Percentiles rank a stretch among this genome's conserved stretches.
These are phyloP conservation scores for Amoebophrya sp. DNA, from an alignment of 169 alveolate genomes.

Conservation along the genomic window DNA sequence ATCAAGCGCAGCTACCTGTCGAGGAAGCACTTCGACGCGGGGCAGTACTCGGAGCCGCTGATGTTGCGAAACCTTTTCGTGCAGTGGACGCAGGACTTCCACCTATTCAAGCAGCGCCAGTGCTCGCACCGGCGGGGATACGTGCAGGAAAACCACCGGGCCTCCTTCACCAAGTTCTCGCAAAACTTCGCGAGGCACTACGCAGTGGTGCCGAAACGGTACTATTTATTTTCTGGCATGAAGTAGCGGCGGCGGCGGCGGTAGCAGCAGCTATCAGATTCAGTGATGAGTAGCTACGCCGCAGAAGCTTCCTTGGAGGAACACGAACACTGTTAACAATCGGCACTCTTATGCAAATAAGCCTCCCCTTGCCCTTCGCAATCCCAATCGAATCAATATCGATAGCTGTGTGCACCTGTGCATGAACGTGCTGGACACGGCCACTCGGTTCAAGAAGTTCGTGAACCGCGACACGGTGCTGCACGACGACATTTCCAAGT, in stretches of 20 bases:
- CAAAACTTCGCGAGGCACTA: neutral
- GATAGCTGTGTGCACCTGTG: neutral
- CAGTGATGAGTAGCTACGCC: too few relatives aligned
- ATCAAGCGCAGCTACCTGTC: conserved; percentile 36
- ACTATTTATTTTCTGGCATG: too few relatives aligned
- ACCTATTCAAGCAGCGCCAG: neutral
- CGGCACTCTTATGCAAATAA: too few relatives aligned
- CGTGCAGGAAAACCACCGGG: conserved; percentile 3
- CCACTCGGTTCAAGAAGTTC: neutral
- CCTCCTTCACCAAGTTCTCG: neutral
- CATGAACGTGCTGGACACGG: neutral
- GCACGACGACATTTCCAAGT: neutral
- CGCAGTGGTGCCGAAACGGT: neutral
- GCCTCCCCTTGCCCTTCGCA: too few relatives aligned
- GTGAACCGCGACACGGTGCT: neutral
- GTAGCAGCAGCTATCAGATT: too few relatives aligned
- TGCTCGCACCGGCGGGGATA: neutral
- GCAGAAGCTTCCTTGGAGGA: too few relatives aligned
- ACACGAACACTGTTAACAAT: too few relatives aligned
- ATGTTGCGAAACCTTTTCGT: neutral
- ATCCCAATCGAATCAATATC: too few relatives aligned
- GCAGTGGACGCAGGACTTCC: neutral
- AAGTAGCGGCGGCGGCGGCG: too few relatives aligned
- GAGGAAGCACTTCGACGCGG: conserved; percentile 35
- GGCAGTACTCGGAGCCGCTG: conserved; percentile 38